A percentile compares a stretch with the other conserved stretches of the same genome.
Evolutionary conservation across 1,284 basidiomycete species (phyloP).

Genomic region (Irpex sp.): DNA sequence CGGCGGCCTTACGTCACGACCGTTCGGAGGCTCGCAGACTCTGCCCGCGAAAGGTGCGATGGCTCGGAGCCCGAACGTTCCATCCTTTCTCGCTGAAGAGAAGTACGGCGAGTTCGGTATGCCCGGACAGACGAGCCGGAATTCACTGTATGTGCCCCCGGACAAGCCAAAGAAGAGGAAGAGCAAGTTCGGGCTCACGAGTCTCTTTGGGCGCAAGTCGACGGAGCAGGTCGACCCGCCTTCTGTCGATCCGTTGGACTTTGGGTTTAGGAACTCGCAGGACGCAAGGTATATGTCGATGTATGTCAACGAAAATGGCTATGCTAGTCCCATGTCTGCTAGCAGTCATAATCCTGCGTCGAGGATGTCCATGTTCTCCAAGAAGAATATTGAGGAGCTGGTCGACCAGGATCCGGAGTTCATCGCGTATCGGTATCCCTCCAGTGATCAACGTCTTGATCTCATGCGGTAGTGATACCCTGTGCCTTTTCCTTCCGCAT

Average conservation of each 20-base stretch:
- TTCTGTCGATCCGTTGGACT: constrained; percentile 21
- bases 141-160: constrained; percentile 20
- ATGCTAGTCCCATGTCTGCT: constrained; percentile 31
- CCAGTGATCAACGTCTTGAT: constrained; percentile 52
- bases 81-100: constrained; percentile 30
- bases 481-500: background rate
- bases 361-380: constrained; percentile 59
- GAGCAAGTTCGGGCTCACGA: constrained; percentile 64
- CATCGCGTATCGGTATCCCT: constrained; percentile 81
- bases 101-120: constrained; percentile 65
- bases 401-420: constrained; percentile 78
- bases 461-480: constrained; percentile 42
- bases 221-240: constrained; percentile 20
- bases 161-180: constrained; percentile 52
- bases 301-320: constrained; percentile 31
- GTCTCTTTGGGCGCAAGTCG: constrained; percentile 62
- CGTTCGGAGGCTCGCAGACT: constrained; percentile 47
- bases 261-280: constrained; percentile 28
- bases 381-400: constrained; percentile 70
- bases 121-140: constrained; percentile 46
- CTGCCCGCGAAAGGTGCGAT: constrained; percentile 33
- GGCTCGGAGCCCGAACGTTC: constrained; percentile 26
- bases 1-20: constrained; percentile 47
- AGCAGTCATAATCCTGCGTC: constrained; percentile 28
- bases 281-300: constrained; percentile 32